Conservation (phyloP, 192 early-diverging fungal species). For the Mortierella antarctica region DNA sequence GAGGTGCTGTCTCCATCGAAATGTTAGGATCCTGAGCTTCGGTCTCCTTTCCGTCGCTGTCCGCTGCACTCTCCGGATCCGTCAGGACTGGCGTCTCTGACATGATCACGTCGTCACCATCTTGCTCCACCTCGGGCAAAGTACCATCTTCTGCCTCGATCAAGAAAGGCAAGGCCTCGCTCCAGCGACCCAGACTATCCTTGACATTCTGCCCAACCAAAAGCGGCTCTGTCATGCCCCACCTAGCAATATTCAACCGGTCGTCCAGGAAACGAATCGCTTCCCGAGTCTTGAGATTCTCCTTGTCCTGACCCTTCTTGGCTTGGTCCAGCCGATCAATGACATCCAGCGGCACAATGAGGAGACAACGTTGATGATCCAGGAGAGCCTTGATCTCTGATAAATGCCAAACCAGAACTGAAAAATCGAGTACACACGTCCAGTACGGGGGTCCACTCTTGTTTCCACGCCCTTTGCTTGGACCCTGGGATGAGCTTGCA, state of each 20-base stretch:
- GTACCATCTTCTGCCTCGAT: conserved; percentile 38
- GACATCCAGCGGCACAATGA: conserved; percentile 67
- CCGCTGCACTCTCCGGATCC: conserved; percentile 23
- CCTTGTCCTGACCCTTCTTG: conserved; percentile 64
- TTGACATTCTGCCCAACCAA: conserved; percentile 59
- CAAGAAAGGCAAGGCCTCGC: conserved; percentile 51
- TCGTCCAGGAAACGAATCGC: conserved; percentile 64
- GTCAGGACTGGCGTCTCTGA: conserved; percentile 8
- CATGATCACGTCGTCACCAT: conserved; percentile 4
- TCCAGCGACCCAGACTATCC: conserved; percentile 61
- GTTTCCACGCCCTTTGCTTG: background rate
- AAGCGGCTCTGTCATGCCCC: conserved; percentile 41
- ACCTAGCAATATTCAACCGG: conserved; percentile 22
- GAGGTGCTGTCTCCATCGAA: background rate
- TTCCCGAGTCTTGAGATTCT: conserved; percentile 62
- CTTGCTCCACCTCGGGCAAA: conserved; percentile 5
- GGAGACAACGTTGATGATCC: conserved; percentile 50
- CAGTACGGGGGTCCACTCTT: conserved; percentile 13
- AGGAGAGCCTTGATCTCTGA: conserved; percentile 59
- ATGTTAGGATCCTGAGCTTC: background rate
- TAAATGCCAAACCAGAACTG: conserved; percentile 59
- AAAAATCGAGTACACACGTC: conserved; percentile 61
- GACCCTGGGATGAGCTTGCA: background rate
- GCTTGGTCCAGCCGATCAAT: conserved; percentile 64
- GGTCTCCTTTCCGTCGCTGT: background rate